Base-by-base conservation (phyloP, 139 green algal genomes). In the Edaphochlamys debaryana region DNA sequence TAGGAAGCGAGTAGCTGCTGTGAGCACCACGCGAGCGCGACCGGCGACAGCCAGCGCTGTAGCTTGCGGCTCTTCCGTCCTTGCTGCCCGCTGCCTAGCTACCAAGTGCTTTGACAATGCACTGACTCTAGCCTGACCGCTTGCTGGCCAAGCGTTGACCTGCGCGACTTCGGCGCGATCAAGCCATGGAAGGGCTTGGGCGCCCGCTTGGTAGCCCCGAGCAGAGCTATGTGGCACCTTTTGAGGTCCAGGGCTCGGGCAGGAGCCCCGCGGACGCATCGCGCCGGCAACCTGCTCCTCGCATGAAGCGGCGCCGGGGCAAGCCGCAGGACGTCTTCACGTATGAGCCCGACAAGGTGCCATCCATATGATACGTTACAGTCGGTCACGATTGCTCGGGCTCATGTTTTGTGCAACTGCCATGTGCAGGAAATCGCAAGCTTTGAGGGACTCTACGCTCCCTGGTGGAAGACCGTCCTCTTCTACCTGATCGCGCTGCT, bases 391-490 rank as follows among this genome's bases (percentile, higher is more conserved):
- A 29, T n/a, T n/a, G n/a, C n/a, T n/a, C n/a, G 11, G 56, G 6
- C 19, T 64, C 6, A 6, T 30, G 56, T 64, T n/a, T n/a, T n/a
- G 4, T 67, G 7, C 19, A 20, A 34, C 66, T 50, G 23, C 66
- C 50, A n/a, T 13, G 38, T 41, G 38, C 71, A 90, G 87, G 87
- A 90, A 52, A 85, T 90, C 32, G 42, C n/a, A 0, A 84, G 78
- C 40, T 88, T 91, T 32, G 68, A 87, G 56, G 83, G 87, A 8
- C 87, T 72, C 79, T 32, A 42, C 1, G 70, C 72, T 17, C 87
- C 87, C 4, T 79, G 67, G 67, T 81, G 75, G 74, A 88, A 91
- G 73, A 79, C 68, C 40, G 40, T 88, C 25, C n/a, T 91, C 6
- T 88, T 85, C 41, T 69, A 79, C 36, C 0, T 85, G 17, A 58